Percentiles rank a stretch among this genome's conserved stretches.
phyloP scores from a whole-genome alignment of 2,329 filamentous ascomycete genomes.

The Fusarium nodosum region DNA sequence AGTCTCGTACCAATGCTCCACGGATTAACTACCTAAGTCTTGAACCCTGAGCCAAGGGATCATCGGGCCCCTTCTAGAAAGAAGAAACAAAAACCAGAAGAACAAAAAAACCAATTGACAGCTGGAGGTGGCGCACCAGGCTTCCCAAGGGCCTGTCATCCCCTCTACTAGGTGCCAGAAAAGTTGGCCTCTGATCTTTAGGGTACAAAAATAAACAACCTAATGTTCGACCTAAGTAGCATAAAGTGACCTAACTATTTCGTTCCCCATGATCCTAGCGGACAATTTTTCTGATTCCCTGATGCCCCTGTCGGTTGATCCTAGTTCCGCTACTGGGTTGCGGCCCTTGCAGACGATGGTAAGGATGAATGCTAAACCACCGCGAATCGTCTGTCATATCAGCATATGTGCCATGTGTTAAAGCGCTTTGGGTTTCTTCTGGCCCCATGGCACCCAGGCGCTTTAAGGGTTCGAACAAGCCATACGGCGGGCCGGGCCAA shows the following conservation, averaged over 20 bases:
- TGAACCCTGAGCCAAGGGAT: conserved; percentile 30
- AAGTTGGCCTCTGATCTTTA: too few species aligned
- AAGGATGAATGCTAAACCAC: conserved; percentile 45
- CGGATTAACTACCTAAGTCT: conserved; percentile 33
- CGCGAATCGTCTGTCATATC: conserved; percentile 35
- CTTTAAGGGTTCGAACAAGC: conserved; percentile 32
- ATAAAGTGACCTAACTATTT: too few species aligned
- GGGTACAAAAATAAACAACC: too few species aligned
- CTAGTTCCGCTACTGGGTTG: conserved; percentile 46
- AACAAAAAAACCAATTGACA: conserved; percentile 33
- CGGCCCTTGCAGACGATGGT: conserved; percentile 49
- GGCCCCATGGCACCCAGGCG: conserved; percentile 29
- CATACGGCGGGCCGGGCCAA: conserved; percentile 38
- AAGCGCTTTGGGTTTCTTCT: conserved; percentile 34
- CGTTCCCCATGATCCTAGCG: too few species aligned
- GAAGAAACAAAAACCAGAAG: conserved; percentile 13
- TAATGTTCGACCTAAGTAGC: too few species aligned
- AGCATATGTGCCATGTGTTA: conserved; percentile 41
- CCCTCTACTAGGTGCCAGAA: too few species aligned
- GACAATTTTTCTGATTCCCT: too few species aligned
- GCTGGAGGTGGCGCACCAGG: conserved; percentile 40
- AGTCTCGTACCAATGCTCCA: conserved; percentile 5
- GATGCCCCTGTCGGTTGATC: conserved; percentile 33
- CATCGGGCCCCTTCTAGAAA: conserved; percentile 37
- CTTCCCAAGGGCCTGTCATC: conserved; percentile 34